Percentiles rank a stretch among this genome's conserved stretches.
Evolutionary conservation across 805 yeast species (phyloP).

Genomic region (Tetrapisispora iriomotensis): DNA sequence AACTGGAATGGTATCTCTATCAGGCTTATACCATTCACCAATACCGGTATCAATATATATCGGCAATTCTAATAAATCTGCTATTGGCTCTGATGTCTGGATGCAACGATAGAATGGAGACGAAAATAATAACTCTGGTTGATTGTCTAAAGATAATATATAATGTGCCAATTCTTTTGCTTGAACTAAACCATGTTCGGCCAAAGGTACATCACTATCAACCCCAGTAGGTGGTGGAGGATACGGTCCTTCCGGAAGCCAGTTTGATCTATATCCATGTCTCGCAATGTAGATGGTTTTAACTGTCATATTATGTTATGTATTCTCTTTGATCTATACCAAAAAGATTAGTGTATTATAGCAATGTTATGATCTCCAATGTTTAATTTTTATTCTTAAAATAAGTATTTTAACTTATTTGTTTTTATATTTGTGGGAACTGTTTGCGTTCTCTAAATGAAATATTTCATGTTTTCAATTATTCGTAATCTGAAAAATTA

Average conservation of each 20-base stretch:
- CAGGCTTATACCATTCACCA: slow-evolving; percentile 86
- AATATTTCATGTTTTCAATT: too few species aligned
- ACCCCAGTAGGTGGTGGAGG: slow-evolving; percentile 81
- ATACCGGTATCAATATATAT: slow-evolving; percentile 71
- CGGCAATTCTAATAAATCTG: slow-evolving; percentile 46
- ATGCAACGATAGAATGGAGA: slow-evolving; percentile 89
- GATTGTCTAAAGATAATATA: slow-evolving; percentile 40
- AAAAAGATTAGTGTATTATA: too few species aligned
- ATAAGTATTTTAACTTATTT: too few species aligned
- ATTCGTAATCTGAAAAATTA: too few species aligned
- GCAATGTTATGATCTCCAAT: too few species aligned
- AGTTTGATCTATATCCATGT: slow-evolving; percentile 86
- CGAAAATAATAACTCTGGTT: slow-evolving; percentile 61
- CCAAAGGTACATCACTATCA: slow-evolving; percentile 80
- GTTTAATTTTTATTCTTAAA: too few species aligned
- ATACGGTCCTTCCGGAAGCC: slow-evolving; percentile 62
- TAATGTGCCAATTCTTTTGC: slow-evolving; percentile 68
- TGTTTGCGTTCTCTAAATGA: too few species aligned
- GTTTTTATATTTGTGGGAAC: too few species aligned
- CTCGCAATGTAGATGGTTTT: slow-evolving; percentile 61
- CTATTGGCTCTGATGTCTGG: slow-evolving; percentile 67
- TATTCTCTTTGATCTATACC: too few species aligned
- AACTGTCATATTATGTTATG: slow-evolving; percentile 34
- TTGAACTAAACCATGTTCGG: slow-evolving; percentile 81
- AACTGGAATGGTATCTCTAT: slow-evolving; percentile 55